Conservation (phyloP, 345 rosid genomes). For the Populus pruinosa region DNA sequence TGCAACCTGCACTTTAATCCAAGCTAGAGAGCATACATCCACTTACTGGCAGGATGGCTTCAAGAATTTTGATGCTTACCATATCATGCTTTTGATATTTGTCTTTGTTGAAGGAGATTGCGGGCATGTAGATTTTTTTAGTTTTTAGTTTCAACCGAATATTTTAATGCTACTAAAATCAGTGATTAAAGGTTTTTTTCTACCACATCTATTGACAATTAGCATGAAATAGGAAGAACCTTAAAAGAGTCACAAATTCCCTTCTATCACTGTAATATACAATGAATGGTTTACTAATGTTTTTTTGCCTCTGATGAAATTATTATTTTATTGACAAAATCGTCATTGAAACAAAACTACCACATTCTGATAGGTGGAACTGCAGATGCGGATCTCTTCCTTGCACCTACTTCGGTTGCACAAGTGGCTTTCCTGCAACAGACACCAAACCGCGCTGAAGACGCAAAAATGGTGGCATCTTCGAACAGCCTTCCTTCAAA, state of each 20-base stretch:
- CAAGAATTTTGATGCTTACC: too few relatives aligned
- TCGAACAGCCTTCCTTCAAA: not conserved
- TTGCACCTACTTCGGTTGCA: not conserved
- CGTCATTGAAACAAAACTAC: not conserved
- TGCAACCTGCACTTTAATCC: too few relatives aligned
- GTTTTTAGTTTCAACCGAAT: not conserved
- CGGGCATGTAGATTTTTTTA: not conserved
- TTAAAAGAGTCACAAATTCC: not conserved
- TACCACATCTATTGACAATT: not conserved
- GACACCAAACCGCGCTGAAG: not conserved
- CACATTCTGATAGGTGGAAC: not conserved
- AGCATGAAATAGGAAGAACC: not conserved
- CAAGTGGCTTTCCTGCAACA: too few relatives aligned
- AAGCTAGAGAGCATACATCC: too few relatives aligned
- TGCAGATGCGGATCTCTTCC: not conserved
- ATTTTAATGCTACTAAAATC: not conserved
- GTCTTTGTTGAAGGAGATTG: not conserved
- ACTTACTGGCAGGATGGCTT: too few relatives aligned
- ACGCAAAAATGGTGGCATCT: not conserved
- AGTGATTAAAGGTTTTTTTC: not conserved
- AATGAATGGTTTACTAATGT: not conserved
- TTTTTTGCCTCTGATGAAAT: not conserved
- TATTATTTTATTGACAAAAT: not conserved
- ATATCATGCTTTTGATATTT: too few relatives aligned
- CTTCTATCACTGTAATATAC: not conserved